phyloP scores from a whole-genome alignment of 2,329 filamentous ascomycete genomes.

The Bipolaris sorokiniana region DNA sequence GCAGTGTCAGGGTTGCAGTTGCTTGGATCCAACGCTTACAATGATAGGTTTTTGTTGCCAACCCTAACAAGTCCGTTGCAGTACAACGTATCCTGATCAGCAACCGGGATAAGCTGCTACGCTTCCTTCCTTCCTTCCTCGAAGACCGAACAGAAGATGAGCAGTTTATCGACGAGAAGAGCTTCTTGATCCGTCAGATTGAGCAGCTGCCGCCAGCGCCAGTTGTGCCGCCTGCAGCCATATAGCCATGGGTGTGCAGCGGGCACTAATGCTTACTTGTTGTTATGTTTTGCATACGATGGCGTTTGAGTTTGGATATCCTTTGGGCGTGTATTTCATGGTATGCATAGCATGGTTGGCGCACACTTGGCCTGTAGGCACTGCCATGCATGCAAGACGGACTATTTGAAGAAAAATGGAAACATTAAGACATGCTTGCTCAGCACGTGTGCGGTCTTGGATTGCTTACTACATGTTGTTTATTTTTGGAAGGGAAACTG shows the following conservation, averaged over 20 bases:
- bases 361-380: background rate
- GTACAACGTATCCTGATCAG: constrained; percentile 96
- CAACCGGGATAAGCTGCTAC: constrained; percentile 89
- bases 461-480: background rate
- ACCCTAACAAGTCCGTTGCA: constrained; percentile 95
- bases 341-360: constrained; percentile 9
- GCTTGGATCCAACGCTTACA: constrained; percentile 17
- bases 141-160: constrained; percentile 96
- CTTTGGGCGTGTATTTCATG: constrained; percentile 6
- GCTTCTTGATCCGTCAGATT: constrained; percentile 96
- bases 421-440: background rate
- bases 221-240: constrained; percentile 29
- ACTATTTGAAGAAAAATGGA: constrained; percentile 1
- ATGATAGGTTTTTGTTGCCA: constrained; percentile 86
- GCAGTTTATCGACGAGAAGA: constrained; percentile 97
- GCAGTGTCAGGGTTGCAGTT: background rate
- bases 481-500: background rate
- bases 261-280: background rate
- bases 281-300: constrained; percentile 13
- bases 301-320: constrained; percentile 16
- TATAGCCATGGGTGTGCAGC: constrained; percentile 9
- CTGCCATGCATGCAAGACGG: background rate
- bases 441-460: background rate
- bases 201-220: constrained; percentile 52
- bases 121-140: constrained; percentile 88